Evolutionary conservation across 2,329 filamentous ascomycete species (phyloP), one percentile per base, ranked within the genome.

Genomic region (Ilyonectria robusta): DNA sequence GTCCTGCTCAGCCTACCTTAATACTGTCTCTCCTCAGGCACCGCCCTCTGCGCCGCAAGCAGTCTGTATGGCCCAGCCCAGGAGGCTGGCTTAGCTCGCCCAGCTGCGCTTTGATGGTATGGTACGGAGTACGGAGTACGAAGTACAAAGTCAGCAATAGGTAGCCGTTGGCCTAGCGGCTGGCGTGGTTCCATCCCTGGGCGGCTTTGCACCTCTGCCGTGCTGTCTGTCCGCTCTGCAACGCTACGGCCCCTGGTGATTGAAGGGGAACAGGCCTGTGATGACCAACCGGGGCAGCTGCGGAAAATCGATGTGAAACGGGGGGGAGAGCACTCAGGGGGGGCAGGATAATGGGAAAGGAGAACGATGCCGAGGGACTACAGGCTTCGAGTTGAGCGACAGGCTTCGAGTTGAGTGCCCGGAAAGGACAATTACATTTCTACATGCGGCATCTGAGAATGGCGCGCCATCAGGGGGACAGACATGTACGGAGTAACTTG

Each of bases 281-380:
- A 15, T 47, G 21, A 46, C 56, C 62, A 65, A 60, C 62, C 62
- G 33, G 40, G 40, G 46, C 35, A 59, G 50, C 47, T 48, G 46
- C 26, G 48, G 48, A 37, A 59, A 60, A 53, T 50, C 40, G 40
- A 60, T 42, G 26, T 65, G 62, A 65, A 65, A 65, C 57, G 29
- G 48, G 44, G 44, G 59, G 62, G 42, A 23, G 31, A n/a, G 40
- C 40, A 17, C 51, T 46, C 37, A 56, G 57, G 44, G 51, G 37
- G 10, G 37, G 40, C 50, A 53, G 29, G 50, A 47, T 51, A 53
- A 44, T 35, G 19, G 46, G 55, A 55, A 59, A 57, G 44, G 58
- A 61, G 62, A 51, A 51, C 44, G 19, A 50, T 46, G 54, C 50
- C 31, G 62, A 60, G 57, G 57, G 40, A 46, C 29, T n/a, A 37